Percentiles rank a stretch among this genome's conserved stretches.
Evolutionary conservation across 768 basidiomycete genomes (phyloP).

Genomic region (Candolleomyces eurysporus): DNA sequence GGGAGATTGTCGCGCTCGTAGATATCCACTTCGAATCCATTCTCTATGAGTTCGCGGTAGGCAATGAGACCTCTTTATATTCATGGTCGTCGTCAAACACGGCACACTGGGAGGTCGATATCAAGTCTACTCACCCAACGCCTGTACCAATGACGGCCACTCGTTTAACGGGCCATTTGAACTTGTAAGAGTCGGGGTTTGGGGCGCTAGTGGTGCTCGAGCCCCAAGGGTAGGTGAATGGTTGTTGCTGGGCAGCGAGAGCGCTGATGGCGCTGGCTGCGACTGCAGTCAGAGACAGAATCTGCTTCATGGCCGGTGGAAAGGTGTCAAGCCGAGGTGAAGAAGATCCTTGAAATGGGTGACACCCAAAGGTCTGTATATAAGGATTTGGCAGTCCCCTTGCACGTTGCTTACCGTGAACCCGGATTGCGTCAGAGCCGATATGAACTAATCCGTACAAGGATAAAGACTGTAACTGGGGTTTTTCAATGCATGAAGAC

Average conservation of each 20-base stretch:
- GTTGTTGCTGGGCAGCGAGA: background rate
- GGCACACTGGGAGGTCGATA: background rate
- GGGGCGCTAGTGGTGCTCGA: background rate
- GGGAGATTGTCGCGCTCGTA: conserved; percentile 38
- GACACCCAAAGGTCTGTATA: background rate
- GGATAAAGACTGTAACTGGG: background rate
- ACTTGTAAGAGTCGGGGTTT: conserved; percentile 21
- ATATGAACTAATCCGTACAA: background rate
- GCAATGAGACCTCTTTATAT: conserved; percentile 30
- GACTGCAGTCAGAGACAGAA: background rate
- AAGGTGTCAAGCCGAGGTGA: too few relatives aligned
- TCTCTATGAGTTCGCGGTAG: conserved; percentile 32
- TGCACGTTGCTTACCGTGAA: background rate
- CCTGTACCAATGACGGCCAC: conserved; percentile 42
- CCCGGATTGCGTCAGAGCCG: background rate
- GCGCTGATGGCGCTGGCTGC: too few relatives aligned
- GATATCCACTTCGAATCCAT: conserved; percentile 34
- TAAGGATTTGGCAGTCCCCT: background rate
- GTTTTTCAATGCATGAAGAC: background rate
- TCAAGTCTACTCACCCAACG: conserved; percentile 28
- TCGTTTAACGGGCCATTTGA: conserved; percentile 35
- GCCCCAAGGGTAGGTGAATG: background rate
- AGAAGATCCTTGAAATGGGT: background rate
- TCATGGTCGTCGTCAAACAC: too few relatives aligned
- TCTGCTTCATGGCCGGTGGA: background rate